Percentiles rank a stretch among this genome's conserved stretches.
Evolutionary conservation across 1,284 basidiomycete genomes (phyloP).

Genomic region (Fomitopsis palustris): DNA sequence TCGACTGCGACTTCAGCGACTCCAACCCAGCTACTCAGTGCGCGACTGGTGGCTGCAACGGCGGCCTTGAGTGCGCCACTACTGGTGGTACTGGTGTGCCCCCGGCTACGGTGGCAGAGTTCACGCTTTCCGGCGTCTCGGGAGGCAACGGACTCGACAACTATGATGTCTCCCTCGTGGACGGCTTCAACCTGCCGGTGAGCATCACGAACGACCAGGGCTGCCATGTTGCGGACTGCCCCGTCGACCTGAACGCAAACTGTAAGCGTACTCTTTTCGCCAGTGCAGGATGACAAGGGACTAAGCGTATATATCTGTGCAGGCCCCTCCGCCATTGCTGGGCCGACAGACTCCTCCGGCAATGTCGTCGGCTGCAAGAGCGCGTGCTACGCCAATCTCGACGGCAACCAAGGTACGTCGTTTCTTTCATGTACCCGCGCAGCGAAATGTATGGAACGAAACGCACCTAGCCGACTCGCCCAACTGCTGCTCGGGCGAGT

Average conservation of each 20-base stretch:
- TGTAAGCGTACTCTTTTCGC: constrained; percentile 27
- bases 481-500: constrained; percentile 55
- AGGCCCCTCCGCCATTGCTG: constrained; percentile 51
- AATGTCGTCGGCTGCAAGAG: constrained; percentile 55
- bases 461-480: constrained; percentile 38
- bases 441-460: not conserved
- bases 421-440: not conserved
- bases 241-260: constrained; percentile 48
- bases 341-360: constrained; percentile 49
- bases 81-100: constrained; percentile 41
- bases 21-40: constrained; percentile 38
- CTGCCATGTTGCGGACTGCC: constrained; percentile 48
- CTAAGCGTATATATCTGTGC: too few relatives aligned
- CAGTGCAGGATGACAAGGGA: not conserved
- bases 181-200: constrained; percentile 51
- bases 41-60: constrained; percentile 42
- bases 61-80: constrained; percentile 42
- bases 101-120: constrained; percentile 43
- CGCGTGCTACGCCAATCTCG: constrained; percentile 54
- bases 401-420: constrained; percentile 35
- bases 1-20: constrained; percentile 39
- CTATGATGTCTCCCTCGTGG: constrained; percentile 36
- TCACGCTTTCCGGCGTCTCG: constrained; percentile 28
- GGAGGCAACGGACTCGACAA: constrained; percentile 31
- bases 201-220: constrained; percentile 48